These are phyloP conservation scores for Onygenales sp. DNA, from an alignment of 2,329 filamentous ascomycete genomes.

Conservation along the genomic window DNA sequence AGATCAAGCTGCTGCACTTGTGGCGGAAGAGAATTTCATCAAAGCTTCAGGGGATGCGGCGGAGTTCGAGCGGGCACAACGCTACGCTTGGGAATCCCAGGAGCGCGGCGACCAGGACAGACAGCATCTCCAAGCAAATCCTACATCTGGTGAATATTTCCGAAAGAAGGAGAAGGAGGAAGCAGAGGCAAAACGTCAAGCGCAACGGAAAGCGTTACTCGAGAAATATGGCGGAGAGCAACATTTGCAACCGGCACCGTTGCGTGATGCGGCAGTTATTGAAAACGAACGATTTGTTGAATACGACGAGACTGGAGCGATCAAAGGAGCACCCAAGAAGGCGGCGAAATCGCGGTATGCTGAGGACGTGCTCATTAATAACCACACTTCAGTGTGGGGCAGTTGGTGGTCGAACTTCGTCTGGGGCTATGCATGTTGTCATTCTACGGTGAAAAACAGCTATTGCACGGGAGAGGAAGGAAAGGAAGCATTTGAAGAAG, in stretches of 20 bases:
- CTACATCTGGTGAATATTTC: slow-evolving; percentile 78
- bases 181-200: slow-evolving; percentile 56
- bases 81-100: slow-evolving; percentile 91
- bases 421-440: slow-evolving; percentile 95
- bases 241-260: slow-evolving; percentile 49
- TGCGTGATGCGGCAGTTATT: slow-evolving; percentile 59
- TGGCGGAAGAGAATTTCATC: slow-evolving; percentile 89
- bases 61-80: slow-evolving; percentile 82
- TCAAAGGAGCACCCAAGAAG: slow-evolving; percentile 76
- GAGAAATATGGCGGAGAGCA: slow-evolving; percentile 75
- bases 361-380: slow-evolving; percentile 80
- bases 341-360: slow-evolving; percentile 80
- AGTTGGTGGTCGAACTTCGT: slow-evolving; percentile 95
- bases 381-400: slow-evolving; percentile 88
- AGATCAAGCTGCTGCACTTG: slow-evolving; percentile 70
- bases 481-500: slow-evolving; percentile 67
- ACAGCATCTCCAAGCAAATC: slow-evolving; percentile 89
- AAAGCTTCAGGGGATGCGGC: slow-evolving; percentile 80
- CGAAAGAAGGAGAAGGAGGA: slow-evolving; percentile 73
- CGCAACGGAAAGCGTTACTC: slow-evolving; percentile 59
- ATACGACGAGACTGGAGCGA: slow-evolving; percentile 80
- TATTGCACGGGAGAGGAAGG: slow-evolving; percentile 94
- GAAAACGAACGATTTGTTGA: slow-evolving; percentile 85
- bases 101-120: slow-evolving; percentile 69
- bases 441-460: slow-evolving; percentile 88